A percentile compares a stretch with the other conserved stretches of the same genome.
Conservation (phyloP, 345 rosid genomes). For the Schrenkiella parvula region DNA sequence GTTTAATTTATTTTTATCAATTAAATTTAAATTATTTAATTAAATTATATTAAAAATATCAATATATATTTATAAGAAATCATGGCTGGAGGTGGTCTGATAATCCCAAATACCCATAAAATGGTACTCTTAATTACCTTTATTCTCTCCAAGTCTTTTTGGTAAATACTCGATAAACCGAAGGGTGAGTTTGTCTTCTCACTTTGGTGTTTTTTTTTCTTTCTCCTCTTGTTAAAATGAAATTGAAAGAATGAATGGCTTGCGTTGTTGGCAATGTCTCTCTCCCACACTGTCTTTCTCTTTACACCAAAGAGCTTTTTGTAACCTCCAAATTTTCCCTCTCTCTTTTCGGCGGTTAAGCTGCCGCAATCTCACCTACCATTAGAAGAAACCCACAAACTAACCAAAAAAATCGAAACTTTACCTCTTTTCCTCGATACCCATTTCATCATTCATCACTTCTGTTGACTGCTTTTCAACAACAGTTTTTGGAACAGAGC, state of each 20-base stretch:
- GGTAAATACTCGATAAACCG: neutral
- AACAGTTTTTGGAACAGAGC: neutral
- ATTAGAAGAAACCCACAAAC: neutral
- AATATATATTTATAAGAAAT: no score
- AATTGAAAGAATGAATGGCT: conserved; percentile 44
- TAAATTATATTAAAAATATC: no score
- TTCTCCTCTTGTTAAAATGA: neutral
- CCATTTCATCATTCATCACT: neutral
- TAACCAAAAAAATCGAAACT: neutral
- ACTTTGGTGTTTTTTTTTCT: neutral
- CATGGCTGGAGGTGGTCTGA: no score
- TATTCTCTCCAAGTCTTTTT: neutral
- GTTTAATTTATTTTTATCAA: no score
- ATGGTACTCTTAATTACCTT: neutral
- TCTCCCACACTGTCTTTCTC: conserved; percentile 1
- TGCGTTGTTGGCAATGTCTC: conserved; percentile 74
- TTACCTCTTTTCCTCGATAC: conserved; percentile 4
- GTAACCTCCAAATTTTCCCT: conserved; percentile 20
- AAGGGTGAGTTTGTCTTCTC: conserved; percentile 34
- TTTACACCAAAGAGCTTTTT: conserved; percentile 11
- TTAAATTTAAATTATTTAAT: no score
- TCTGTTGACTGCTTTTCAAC: neutral
- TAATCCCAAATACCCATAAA: neutral
- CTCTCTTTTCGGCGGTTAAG: conserved; percentile 62
- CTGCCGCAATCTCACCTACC: conserved; percentile 67